Evolutionary conservation across 169 alveolate genomes (phyloP).

Genomic region (Cryptosporidium sp.): DNA sequence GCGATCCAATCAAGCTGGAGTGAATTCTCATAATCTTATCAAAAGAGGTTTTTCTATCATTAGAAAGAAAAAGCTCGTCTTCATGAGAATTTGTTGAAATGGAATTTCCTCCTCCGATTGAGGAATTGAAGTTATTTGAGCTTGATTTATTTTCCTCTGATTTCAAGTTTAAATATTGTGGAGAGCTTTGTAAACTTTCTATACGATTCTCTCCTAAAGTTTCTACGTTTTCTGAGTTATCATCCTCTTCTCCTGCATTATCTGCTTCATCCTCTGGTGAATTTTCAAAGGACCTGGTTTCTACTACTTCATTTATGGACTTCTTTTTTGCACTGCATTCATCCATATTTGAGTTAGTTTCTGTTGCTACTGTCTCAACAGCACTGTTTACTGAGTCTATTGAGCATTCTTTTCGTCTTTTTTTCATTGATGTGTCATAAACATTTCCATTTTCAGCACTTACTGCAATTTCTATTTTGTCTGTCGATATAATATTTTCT

Average conservation of each 20-base stretch:
- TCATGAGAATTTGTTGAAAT: constrained; percentile 20
- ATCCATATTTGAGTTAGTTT: constrained; percentile 55
- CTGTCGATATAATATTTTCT: background rate
- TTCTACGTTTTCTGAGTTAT: background rate
- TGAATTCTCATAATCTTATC: constrained; percentile 67
- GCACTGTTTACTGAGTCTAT: constrained; percentile 51
- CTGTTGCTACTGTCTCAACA: constrained; percentile 57
- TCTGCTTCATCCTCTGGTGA: background rate
- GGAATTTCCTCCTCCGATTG: background rate
- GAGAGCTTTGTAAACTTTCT: background rate
- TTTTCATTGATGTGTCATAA: constrained; percentile 7
- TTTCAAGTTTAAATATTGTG: background rate
- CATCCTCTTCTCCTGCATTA: constrained; percentile 6
- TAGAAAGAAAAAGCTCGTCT: constrained; percentile 32
- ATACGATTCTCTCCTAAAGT: background rate
- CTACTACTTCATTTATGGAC: constrained; percentile 18
- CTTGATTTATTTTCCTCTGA: background rate
- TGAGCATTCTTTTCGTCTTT: constrained; percentile 61
- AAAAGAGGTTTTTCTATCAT: constrained; percentile 65
- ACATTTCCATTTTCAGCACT: background rate
- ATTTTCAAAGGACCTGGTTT: constrained; percentile 2
- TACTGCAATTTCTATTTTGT: constrained; percentile 9
- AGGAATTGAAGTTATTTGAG: constrained; percentile 1
- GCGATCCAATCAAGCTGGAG: constrained; percentile 58
- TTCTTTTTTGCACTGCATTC: constrained; percentile 37